These are phyloP conservation scores for Lactuca saligna DNA, from an alignment of 129 eudicot genomes.

Conservation along the genomic window DNA sequence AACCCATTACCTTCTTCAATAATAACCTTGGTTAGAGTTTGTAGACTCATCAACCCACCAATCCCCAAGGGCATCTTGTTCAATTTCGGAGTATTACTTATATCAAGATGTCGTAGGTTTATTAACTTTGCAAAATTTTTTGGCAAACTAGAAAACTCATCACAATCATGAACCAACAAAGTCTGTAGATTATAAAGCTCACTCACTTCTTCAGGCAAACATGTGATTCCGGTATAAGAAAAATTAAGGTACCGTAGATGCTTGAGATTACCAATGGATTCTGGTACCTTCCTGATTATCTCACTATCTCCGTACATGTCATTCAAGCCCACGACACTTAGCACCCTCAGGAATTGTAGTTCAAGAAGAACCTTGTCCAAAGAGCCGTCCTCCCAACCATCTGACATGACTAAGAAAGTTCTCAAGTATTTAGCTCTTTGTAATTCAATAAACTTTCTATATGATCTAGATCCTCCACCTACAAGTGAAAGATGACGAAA, in stretches of 20 bases:
- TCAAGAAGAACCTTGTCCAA: constrained; percentile 7
- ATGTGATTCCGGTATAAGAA: constrained; percentile 11
- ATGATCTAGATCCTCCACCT: no score
- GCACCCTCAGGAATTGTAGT: constrained; percentile 1
- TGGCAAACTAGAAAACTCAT: constrained; percentile 17
- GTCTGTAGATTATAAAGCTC: constrained; percentile 32
- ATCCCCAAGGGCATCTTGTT: not conserved
- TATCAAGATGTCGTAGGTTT: not conserved
- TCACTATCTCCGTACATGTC: not conserved
- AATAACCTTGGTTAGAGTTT: not conserved
- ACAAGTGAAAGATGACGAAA: no score
- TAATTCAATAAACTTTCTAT: no score
- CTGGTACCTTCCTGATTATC: not conserved
- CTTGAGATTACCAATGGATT: constrained; percentile 16
- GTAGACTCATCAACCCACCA: not conserved
- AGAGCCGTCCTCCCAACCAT: not conserved
- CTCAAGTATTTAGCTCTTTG: no score
- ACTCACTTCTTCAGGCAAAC: constrained; percentile 25
- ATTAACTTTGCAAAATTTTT: constrained; percentile 1
- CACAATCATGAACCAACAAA: constrained; percentile 23
- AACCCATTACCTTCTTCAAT: not conserved
- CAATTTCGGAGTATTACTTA: not conserved
- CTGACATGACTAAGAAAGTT: not conserved
- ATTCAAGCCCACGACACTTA: not conserved
- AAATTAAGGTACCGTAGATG: constrained; percentile 18